Evolutionary conservation across 2,329 filamentous ascomycete genomes (phyloP), one percentile per base, ranked within the genome.

Genomic region (Fusarium chlamydosporum): DNA sequence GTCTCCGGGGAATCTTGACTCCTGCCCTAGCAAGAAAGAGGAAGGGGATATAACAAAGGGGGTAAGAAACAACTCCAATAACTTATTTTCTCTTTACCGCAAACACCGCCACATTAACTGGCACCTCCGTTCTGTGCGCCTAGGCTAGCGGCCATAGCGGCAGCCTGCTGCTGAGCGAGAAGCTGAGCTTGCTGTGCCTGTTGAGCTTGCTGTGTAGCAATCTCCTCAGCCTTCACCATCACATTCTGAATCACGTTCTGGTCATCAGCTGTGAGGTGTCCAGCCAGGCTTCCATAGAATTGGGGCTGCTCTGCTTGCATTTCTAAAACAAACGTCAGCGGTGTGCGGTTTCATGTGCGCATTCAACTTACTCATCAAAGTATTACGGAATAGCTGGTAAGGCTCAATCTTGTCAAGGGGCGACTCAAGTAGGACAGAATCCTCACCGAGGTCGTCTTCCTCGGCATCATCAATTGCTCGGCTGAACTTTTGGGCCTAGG

Each of bases 391-490:
- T 66, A 97, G 84, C 77, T 90, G 88, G 76, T 99, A 99, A 4
- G 95, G 94, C 81, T 99, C 96, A 66, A 99, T 86, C 82, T 96
- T 96, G 80, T 99, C 96, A 26, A 99, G 85, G 16, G 95, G 94
- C 13, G 95, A 97, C 80, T 99, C 96, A 4, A 99, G 88, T 52
- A 98, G 84, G 61, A 93, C 92, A 78, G 94, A 95, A 75, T 98
- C 96, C 79, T 98, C 95, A 18, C 96, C 89, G 45, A 97, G 90
- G 56, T 97, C 94, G 57, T 97, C 94, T 27, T 94, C 92, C 3
- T 93, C 93, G 48, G 91, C 87, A 27, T 90, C 89, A 16, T 87
- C 86, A 33, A 87, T 85, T 29, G 91, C 85, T 18, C 89, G 87
- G 67, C 91, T 89, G 78, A 96, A 95, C 78, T 96, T 96, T 74